Evolutionary conservation across 208 protist genomes (phyloP).

Genomic region (Trypanosoma platydactyli): DNA sequence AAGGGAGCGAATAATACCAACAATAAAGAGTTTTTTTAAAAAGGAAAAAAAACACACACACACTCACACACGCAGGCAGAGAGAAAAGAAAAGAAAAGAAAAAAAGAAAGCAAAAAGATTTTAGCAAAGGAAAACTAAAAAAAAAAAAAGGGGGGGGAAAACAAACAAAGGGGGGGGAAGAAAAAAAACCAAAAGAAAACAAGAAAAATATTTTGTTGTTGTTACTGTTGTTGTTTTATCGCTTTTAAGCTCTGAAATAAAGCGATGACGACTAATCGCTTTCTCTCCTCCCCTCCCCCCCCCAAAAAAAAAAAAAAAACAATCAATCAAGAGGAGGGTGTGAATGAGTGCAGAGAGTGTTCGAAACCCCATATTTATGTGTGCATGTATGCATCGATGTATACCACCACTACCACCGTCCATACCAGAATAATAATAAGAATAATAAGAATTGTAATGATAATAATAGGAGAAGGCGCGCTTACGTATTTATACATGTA

Average conservation of each 20-base stretch:
- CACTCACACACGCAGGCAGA: neutral
- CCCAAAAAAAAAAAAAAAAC: neutral
- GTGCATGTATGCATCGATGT: slow-evolving; percentile 1
- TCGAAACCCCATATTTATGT: slow-evolving; percentile 4
- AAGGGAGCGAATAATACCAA: slow-evolving; percentile 2
- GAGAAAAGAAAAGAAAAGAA: neutral
- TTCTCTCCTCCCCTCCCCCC: too few relatives aligned
- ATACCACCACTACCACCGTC: too few relatives aligned
- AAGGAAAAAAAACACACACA: neutral
- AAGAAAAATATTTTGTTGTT: neutral
- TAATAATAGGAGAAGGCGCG: slow-evolving; percentile 16
- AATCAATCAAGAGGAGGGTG: too few relatives aligned
- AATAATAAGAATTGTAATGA: slow-evolving; percentile 7
- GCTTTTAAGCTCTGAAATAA: too few relatives aligned
- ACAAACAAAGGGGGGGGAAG: too few relatives aligned
- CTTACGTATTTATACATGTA: slow-evolving; percentile 15
- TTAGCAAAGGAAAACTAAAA: slow-evolving; percentile 21
- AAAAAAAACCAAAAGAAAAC: neutral
- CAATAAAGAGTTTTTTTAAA: neutral
- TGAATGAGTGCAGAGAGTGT: too few relatives aligned
- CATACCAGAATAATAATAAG: slow-evolving; percentile 9
- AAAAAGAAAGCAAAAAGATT: slow-evolving; percentile 11
- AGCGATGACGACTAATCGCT: too few relatives aligned
- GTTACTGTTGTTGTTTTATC: too few relatives aligned
- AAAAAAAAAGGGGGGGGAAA: slow-evolving; percentile 1